Base-by-base conservation (phyloP, 352 stramenopile species). In the Phytophthora hybrid region DNA sequence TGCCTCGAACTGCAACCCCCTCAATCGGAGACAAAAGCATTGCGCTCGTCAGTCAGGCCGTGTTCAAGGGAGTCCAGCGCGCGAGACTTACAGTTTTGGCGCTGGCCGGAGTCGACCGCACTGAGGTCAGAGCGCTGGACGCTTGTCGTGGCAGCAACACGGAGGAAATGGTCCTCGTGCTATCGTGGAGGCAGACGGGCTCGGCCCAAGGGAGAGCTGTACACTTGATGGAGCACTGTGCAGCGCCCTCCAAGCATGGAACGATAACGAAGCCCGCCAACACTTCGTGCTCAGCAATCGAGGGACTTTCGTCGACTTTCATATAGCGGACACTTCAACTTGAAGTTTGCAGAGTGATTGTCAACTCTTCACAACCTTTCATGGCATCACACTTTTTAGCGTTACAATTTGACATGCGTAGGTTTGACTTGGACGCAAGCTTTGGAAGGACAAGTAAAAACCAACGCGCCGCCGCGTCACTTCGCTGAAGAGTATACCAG, bases 341-440 rank as follows among this genome's bases (percentile, higher is more conserved):
- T 55, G 47, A 55, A 55, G 47, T 55, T 55, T 5, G n/a, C 47
- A 55, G 47, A 55, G 47, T 55, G 47, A 55, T 55, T 26, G 47
- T 55, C 47, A 32, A 54, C 4, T 21, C 13, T 21, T 51, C 41
- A 51, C 37, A 44, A 31, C 3, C 29, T 31, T 31, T 31, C 29
- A 26, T 31, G 29, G 29, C 4, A 31, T 31, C 29, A 31, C 26
- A 31, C 29, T 8, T 31, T 4, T 2, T 18, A 44, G 3, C 37
- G 29, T 31, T 44, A 16, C n/a, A n/a, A n/a, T n/a, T n/a, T n/a
- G n/a, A n/a, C n/a, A n/a, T n/a, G n/a, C n/a, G n/a, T n/a, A n/a
- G n/a, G n/a, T n/a, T n/a, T n/a, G n/a, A n/a, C n/a, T n/a, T n/a
- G n/a, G n/a, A n/a, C n/a, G n/a, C n/a, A n/a, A n/a, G n/a, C n/a